Evolutionary conservation across 805 yeast genomes (phyloP).

Genomic region (Candida ipomoeae): DNA sequence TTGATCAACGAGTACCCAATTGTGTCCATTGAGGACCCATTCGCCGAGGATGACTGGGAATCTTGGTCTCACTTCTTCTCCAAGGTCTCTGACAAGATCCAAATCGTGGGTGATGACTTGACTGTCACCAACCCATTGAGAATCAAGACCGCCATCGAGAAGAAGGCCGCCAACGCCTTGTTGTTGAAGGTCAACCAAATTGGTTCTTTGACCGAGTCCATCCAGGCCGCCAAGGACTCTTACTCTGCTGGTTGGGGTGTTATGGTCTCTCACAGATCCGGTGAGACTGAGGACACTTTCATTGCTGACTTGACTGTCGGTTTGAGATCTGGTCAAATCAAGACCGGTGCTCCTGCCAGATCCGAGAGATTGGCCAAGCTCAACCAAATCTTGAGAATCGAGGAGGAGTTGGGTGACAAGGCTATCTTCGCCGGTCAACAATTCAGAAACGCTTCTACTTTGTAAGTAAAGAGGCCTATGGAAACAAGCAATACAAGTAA

Average conservation of each 20-base stretch:
- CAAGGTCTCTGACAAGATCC: constrained; percentile 62
- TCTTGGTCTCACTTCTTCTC: constrained; percentile 90
- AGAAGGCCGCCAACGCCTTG: constrained; percentile 92
- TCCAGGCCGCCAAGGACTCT: constrained; percentile 94
- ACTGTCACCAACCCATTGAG: constrained; percentile 97
- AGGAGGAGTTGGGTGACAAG: constrained; percentile 97
- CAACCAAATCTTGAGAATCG: constrained; percentile 97
- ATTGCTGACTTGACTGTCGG: constrained; percentile 98
- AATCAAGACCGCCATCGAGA: constrained; percentile 92
- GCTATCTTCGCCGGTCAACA: constrained; percentile 92
- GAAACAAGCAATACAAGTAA: not conserved
- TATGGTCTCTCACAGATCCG: constrained; percentile 99
- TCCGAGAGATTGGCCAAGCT: constrained; percentile 99
- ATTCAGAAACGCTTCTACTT: constrained; percentile 60
- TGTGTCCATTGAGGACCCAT: constrained; percentile 98
- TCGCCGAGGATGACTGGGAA: constrained; percentile 99
- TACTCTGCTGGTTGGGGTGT: constrained; percentile 98
- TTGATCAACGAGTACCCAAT: constrained; percentile 91
- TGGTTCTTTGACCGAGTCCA: constrained; percentile 94
- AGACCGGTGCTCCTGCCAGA: constrained; percentile 99
- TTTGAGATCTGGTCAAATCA: constrained; percentile 97
- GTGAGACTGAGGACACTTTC: constrained; percentile 98
- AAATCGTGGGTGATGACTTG: constrained; percentile 96
- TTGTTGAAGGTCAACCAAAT: constrained; percentile 98
- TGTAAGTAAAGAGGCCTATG: constrained; percentile 23